Evolutionary conservation across 2,329 filamentous ascomycete genomes (phyloP).

Genomic region (Zalaria sp.): DNA sequence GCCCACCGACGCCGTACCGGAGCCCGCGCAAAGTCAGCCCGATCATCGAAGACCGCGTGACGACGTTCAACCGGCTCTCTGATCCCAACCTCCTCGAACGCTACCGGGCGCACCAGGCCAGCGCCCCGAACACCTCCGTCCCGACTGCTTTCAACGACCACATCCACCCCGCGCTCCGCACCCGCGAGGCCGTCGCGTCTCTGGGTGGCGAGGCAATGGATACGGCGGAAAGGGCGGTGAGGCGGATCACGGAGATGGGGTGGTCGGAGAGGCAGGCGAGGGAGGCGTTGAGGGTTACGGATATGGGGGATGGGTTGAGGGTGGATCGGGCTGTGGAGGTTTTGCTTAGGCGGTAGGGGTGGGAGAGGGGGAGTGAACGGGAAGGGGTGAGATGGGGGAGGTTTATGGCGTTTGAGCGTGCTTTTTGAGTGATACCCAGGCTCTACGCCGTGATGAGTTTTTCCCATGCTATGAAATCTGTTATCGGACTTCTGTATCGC

Average conservation of each 20-base stretch:
- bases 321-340: constrained; percentile 43
- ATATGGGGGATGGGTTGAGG: constrained; percentile 44
- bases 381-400: no score
- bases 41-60: constrained; percentile 13
- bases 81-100: neutral
- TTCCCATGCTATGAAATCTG: no score
- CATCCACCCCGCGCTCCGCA: constrained; percentile 9
- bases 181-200: constrained; percentile 6
- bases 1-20: neutral
- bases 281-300: constrained; percentile 43
- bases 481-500: no score
- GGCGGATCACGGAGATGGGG: constrained; percentile 44
- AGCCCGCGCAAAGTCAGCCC: constrained; percentile 11
- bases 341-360: constrained; percentile 26
- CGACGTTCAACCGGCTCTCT: constrained; percentile 10
- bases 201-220: constrained; percentile 27
- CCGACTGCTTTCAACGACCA: constrained; percentile 6
- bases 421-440: no score
- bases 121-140: no score
- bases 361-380: no score
- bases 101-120: no score
- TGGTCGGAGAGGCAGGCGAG: constrained; percentile 42
- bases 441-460: no score
- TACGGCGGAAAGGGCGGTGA: constrained; percentile 42
- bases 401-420: no score